Evolutionary conservation across 192 early-diverging fungal species (phyloP).

Genomic region (Mortierella antarctica): DNA sequence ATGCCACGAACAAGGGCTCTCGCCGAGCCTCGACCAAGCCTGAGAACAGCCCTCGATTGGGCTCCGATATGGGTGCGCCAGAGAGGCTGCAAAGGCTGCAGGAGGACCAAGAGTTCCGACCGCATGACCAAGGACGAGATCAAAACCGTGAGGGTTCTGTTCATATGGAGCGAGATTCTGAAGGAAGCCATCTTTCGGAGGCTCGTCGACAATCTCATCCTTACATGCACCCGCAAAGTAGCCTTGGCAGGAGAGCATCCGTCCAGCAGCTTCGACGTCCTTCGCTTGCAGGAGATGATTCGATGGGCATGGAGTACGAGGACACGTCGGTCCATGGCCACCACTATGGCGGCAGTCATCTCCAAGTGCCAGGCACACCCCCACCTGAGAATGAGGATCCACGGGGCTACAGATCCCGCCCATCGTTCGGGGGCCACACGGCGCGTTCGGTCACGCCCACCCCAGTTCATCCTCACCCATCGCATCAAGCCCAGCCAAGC

Average conservation of each 20-base stretch:
- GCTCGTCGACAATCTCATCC: constrained; percentile 15
- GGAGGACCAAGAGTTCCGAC: constrained; percentile 2
- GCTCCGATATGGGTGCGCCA: constrained; percentile 12
- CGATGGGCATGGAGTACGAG: constrained; percentile 44
- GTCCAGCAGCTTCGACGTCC: constrained; percentile 24
- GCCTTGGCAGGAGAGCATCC: constrained; percentile 23
- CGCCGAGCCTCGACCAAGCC: constrained; percentile 27
- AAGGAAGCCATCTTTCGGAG: constrained; percentile 14
- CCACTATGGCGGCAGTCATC: not conserved
- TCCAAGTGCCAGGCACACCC: constrained; percentile 32
- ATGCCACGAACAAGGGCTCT: not conserved
- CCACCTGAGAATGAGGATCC: constrained; percentile 31
- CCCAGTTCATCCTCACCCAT: not conserved
- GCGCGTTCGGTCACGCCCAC: constrained; percentile 16
- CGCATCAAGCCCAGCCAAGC: not conserved
- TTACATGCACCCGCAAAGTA: constrained; percentile 6
- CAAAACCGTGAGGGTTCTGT: constrained; percentile 5
- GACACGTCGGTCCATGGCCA: not conserved
- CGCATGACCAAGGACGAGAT: not conserved
- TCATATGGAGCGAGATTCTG: constrained; percentile 9
- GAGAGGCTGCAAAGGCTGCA: constrained; percentile 11
- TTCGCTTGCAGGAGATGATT: constrained; percentile 26
- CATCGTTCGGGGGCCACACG: constrained; percentile 8
- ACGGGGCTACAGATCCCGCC: constrained; percentile 22
- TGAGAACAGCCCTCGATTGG: constrained; percentile 1